Conservation (phyloP, 2,329 filamentous ascomycete genomes). For the Graphilbum ipis-grandicollis region DNA sequence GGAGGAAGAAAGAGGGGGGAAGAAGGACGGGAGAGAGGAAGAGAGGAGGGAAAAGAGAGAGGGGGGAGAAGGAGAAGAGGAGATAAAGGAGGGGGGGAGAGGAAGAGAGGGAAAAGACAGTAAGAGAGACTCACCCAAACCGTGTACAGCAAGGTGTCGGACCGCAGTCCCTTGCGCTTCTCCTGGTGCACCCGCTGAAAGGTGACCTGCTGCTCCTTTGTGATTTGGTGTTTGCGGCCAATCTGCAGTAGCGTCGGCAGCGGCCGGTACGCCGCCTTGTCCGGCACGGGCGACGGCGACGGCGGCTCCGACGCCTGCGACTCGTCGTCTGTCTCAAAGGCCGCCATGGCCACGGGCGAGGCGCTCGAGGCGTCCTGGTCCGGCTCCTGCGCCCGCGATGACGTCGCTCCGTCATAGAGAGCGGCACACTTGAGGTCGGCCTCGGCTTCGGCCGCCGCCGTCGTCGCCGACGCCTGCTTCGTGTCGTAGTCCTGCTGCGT, state of each 20-base stretch:
- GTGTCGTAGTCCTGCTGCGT: slow-evolving; percentile 18
- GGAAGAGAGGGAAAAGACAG: too few relatives aligned
- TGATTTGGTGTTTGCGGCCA: slow-evolving; percentile 44
- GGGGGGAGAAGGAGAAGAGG: not conserved
- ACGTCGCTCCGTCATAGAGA: slow-evolving; percentile 24
- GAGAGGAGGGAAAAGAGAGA: not conserved
- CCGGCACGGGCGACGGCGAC: slow-evolving; percentile 11
- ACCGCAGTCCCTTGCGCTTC: slow-evolving; percentile 44
- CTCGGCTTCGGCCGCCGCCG: slow-evolving; percentile 39
- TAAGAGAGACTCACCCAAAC: slow-evolving; percentile 38
- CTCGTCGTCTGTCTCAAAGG: slow-evolving; percentile 2
- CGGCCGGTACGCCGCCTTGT: slow-evolving; percentile 4
- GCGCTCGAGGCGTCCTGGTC: slow-evolving; percentile 17
- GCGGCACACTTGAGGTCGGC: slow-evolving; percentile 39
- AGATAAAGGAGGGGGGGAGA: too few relatives aligned
- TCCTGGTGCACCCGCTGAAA: slow-evolving; percentile 42
- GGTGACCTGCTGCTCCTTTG: slow-evolving; percentile 46
- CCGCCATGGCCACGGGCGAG: not conserved
- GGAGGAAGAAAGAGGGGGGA: too few relatives aligned
- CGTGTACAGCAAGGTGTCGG: slow-evolving; percentile 50
- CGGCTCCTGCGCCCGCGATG: slow-evolving; percentile 7
- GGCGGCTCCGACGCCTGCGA: not conserved
- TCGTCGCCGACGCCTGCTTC: slow-evolving; percentile 40
- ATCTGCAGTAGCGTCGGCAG: slow-evolving; percentile 34
- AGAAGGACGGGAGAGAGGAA: too few relatives aligned